Evolutionary conservation across 1,284 basidiomycete species (phyloP), one percentile per base, ranked within the genome.

Genomic region (Puccinia coronata): DNA sequence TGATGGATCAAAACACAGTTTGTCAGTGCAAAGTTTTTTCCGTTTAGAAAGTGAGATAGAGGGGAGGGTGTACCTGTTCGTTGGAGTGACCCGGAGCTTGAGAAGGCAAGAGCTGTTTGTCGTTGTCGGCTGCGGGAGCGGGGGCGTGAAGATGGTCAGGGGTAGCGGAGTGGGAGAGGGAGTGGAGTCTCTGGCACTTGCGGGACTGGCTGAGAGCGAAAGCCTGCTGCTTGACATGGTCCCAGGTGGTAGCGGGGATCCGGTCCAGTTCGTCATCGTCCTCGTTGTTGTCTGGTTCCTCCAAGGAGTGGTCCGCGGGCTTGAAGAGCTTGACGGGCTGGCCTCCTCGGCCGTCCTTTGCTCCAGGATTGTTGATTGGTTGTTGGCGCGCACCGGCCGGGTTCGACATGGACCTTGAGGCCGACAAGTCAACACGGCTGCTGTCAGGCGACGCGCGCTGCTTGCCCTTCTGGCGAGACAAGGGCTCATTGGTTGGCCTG

Each of bases 151-250:
- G 1, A 28, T 59, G 25, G 49, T 63, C 36, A 43, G 16, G 3
- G 8, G 36, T 25, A 23, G 47, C n/a, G n/a, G 39, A 61, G 0
- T 59, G 61, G 16, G 43, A 67, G 28, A 51, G 75, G 23, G 75
- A 65, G 25, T n/a, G n/a, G n/a, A 69, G 41, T 55, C 36, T 39
- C 28, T n/a, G 43, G 2, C 65, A 43, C 41, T 78, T n/a, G 31
- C 63, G 75, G 31, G 61, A 28, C 49, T 77, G 75, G 51, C 59
- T 67, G 34, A 65, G 61, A 6, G 47, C 39, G 34, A 78, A 67
- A 65, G 75, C 75, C 6, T 78, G 25, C 25, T 78, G 75, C 41
- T 78, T 47, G 41, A 78, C 61, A 23, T 78, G 41, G 36, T 41
- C 75, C 75, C 57, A 78, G 47, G 63, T 31, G 11, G 23, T 47